A percentile compares a stretch with the other conserved stretches of the same genome.
Evolutionary conservation across 768 basidiomycete genomes (phyloP).

Genomic region (Naganishia vaughanmartiniae): DNA sequence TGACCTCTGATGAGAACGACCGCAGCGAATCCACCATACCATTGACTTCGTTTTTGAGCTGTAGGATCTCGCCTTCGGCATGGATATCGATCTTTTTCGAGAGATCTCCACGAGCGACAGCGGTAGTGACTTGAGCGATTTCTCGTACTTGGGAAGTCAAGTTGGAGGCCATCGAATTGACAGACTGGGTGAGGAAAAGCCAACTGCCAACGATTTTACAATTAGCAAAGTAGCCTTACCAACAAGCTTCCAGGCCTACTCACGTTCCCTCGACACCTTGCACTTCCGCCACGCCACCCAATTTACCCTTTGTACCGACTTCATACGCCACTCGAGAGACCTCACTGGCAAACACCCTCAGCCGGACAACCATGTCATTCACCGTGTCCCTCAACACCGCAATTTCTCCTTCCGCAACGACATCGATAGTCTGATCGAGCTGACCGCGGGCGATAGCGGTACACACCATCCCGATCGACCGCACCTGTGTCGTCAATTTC

Average conservation of each 20-base stretch:
- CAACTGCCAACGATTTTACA: background rate
- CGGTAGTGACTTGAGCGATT: slow-evolving; percentile 54
- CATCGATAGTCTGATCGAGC: slow-evolving; percentile 66
- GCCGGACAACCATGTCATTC: slow-evolving; percentile 51
- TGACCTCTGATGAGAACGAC: slow-evolving; percentile 56
- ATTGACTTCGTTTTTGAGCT: slow-evolving; percentile 52
- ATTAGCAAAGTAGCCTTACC: background rate
- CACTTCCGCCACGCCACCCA: slow-evolving; percentile 52
- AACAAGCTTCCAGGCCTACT: background rate
- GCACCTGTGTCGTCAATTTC: slow-evolving; percentile 55
- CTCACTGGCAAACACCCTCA: slow-evolving; percentile 50
- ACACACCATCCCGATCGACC: slow-evolving; percentile 53
- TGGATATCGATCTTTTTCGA: slow-evolving; percentile 48
- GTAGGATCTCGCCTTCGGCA: slow-evolving; percentile 52
- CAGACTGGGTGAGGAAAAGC: slow-evolving; percentile 1
- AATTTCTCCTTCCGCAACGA: slow-evolving; percentile 90
- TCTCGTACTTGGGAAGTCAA: slow-evolving; percentile 53
- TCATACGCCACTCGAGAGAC: slow-evolving; percentile 53
- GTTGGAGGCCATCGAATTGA: slow-evolving; percentile 49
- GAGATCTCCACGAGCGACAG: slow-evolving; percentile 53
- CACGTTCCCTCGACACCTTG: slow-evolving; percentile 49
- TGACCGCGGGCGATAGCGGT: slow-evolving; percentile 53
- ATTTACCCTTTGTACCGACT: slow-evolving; percentile 51
- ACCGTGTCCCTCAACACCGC: slow-evolving; percentile 59
- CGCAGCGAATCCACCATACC: slow-evolving; percentile 50